Conservation (phyloP, 2,329 filamentous ascomycete genomes). For the Arthrinium puccinioides region DNA sequence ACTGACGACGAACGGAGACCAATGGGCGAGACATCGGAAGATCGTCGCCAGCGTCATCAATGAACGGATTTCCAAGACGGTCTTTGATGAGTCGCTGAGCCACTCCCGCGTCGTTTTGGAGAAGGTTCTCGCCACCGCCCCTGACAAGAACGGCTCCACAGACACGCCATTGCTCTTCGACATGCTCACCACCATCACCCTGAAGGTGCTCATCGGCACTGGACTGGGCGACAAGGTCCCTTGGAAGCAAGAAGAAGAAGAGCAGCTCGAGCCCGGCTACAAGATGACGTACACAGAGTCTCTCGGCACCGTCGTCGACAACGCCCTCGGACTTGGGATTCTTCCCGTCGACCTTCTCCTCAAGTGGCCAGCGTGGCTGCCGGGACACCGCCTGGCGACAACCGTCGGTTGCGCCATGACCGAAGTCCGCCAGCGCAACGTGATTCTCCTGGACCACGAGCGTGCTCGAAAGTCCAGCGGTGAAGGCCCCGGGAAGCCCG, state of each 20-base stretch:
- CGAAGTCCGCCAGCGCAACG: background rate
- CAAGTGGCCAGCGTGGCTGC: background rate
- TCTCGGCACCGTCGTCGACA: background rate
- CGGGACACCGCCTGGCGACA: background rate
- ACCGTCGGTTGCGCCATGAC: background rate
- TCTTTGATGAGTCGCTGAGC: conserved; percentile 18
- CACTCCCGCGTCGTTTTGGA: conserved; percentile 18
- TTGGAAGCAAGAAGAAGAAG: conserved; percentile 15
- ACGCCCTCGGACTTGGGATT: background rate
- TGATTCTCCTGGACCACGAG: background rate
- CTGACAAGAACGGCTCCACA: background rate
- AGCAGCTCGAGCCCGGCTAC: conserved; percentile 16
- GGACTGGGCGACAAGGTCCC: conserved; percentile 16
- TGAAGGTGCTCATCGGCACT: conserved; percentile 21
- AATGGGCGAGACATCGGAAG: conserved; percentile 21
- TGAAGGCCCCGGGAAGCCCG: background rate
- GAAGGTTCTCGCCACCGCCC: conserved; percentile 11
- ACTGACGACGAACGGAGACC: background rate
- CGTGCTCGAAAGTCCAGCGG: background rate
- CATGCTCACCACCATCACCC: conserved; percentile 23
- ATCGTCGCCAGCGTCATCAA: conserved; percentile 21
- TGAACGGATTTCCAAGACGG: conserved; percentile 22
- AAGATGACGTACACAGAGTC: conserved; percentile 21
- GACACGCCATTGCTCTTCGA: conserved; percentile 14
- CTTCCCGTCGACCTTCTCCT: background rate